Evolutionary conservation across 176 grass and related monocot genomes (phyloP), one percentile per base, ranked within the genome.

Genomic region (Eragrostis nindensis): DNA sequence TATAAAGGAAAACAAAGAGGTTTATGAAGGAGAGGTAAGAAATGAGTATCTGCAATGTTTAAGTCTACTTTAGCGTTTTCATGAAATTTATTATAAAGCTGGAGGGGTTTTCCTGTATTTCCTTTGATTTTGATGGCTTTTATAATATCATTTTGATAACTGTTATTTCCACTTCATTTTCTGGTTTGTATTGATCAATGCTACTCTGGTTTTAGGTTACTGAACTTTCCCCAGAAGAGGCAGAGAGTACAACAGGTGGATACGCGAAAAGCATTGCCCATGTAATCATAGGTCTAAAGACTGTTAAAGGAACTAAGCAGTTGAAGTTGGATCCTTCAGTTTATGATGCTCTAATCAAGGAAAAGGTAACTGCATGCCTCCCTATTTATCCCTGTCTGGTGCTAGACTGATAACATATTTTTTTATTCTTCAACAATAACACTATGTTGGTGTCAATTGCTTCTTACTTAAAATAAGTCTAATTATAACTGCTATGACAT

Each of bases 1-100:
- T 86, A 93, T 98, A 83, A 99, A 99, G 73, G 96, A 99, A 88
- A 95, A 91, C 41, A 99, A 99, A 85, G 92, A 91, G 82, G 93
- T 99, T 61, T 99, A 93, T 8, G 93, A 99, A 91, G 93, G 96
- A 81, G 96, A 99, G 86, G 96, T 99, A 81, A 71, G 73, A 15
- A 70, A 40, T 55, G 27, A 7, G 24, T 55, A 42, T 75, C 64
- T 79, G 59, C 78, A 24, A 22, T 74, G 48, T 53, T 49, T n/a
- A 40, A 50, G 19, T 30, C 60, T 76, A 47, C 19, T 59, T 56
- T 68, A n/a, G 41, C 73, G 17, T 24, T 72, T 57, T 3, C n/a
- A 66, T 46, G 19, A 81, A 61, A 13, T 61, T 61, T 61, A 24
- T 61, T 13, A 61, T 61, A 22, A 27, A 13, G 57, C 24, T 61